Percentiles rank a stretch among this genome's conserved stretches.
phyloP scores from a whole-genome alignment of 257 asterid genomes.

The Ehretia macrophylla region DNA sequence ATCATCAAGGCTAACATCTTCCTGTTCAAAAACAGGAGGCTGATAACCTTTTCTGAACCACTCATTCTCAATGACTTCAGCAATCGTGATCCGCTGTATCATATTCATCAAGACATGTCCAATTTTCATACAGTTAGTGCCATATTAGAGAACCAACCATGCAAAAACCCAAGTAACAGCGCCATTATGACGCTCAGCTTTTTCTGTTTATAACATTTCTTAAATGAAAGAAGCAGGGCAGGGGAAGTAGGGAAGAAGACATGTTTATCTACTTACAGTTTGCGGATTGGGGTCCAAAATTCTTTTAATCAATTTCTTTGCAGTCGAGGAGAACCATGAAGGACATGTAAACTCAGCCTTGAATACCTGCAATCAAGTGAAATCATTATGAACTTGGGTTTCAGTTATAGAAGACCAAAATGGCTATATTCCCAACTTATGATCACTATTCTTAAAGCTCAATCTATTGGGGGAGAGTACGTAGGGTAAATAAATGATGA shows the following conservation, averaged over 20 bases:
- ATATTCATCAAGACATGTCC: background rate
- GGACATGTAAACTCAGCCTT: constrained; percentile 92
- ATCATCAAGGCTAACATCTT: constrained; percentile 81
- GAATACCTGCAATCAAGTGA: constrained; percentile 55
- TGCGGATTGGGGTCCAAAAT: constrained; percentile 89
- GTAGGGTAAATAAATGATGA: background rate
- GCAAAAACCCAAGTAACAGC: too few relatives aligned
- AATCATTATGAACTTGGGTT: background rate
- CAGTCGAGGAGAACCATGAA: constrained; percentile 85
- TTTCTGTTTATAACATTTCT: background rate
- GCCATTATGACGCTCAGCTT: too few relatives aligned
- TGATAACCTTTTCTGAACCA: constrained; percentile 97
- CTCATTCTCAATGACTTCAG: constrained; percentile 74
- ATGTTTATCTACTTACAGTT: constrained; percentile 39
- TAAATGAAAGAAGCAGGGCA: background rate
- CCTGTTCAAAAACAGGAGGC: constrained; percentile 65
- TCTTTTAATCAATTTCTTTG: constrained; percentile 76
- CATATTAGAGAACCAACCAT: too few relatives aligned
- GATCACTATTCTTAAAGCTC: too few relatives aligned
- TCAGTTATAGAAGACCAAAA: too few relatives aligned
- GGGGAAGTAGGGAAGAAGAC: background rate
- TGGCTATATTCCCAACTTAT: too few relatives aligned
- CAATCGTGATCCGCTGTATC: constrained; percentile 71
- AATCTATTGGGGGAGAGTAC: too few relatives aligned
- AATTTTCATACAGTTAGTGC: too few relatives aligned